These are phyloP conservation scores for Cucurbita maxima DNA, from an alignment of 306 rosid species.

Conservation along the genomic window DNA sequence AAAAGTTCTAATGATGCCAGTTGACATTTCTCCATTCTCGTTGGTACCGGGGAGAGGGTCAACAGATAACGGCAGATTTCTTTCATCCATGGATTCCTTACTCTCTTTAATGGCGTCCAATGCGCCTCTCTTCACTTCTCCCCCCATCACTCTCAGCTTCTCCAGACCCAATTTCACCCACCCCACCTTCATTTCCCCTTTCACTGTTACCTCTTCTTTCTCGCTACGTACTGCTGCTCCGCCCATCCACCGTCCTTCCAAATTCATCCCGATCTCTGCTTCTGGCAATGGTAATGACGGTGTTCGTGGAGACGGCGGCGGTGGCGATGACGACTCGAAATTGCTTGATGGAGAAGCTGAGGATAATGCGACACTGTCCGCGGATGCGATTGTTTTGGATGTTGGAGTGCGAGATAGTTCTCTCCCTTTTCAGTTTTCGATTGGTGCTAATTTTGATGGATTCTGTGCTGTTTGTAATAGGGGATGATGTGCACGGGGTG, in stretches of 20 bases:
- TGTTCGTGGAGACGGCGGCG: background rate
- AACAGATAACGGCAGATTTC: background rate
- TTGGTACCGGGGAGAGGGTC: background rate
- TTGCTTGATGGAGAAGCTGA: conserved; percentile 1
- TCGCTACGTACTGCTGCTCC: background rate
- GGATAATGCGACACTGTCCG: background rate
- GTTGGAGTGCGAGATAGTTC: background rate
- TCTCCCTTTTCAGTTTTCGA: background rate
- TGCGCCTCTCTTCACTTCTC: background rate
- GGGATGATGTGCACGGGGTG: conserved; percentile 78
- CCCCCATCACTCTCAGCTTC: background rate
- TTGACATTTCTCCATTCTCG: background rate
- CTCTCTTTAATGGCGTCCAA: background rate
- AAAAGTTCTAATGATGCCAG: no score
- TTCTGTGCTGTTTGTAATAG: background rate
- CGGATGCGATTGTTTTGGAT: background rate
- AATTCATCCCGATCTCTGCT: background rate
- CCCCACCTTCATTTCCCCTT: background rate
- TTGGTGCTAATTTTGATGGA: background rate
- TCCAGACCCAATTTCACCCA: background rate
- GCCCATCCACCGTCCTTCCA: background rate
- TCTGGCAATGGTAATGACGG: background rate
- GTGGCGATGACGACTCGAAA: background rate
- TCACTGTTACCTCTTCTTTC: background rate
- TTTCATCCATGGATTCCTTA: background rate